Base-by-base conservation (phyloP, 768 basidiomycete species). In the Phlebiopsis flavidoalba region DNA sequence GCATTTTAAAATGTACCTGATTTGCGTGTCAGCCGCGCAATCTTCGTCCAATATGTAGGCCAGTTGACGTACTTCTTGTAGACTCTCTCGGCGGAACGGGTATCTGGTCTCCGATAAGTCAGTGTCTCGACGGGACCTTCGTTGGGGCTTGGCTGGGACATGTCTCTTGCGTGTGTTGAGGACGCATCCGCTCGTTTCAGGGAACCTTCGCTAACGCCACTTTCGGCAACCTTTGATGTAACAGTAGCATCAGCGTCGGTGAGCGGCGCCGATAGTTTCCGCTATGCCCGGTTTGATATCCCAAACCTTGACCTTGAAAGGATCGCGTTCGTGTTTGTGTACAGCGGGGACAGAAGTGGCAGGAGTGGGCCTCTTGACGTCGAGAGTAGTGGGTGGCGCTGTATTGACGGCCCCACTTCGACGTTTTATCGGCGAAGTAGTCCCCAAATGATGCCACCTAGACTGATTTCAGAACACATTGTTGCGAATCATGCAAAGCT, bases 391-490 rank as follows among this genome's bases (percentile, higher is more conserved):
- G 47, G 37, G 57, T 22, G 31, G 26, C 45, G 37, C 40, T 43
- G 40, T 60, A 60, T 31, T 6, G 64, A 55, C 53, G 17, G 52
- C 26, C 15, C 14, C 35, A 3, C 19, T 26, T n/a, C 36, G 37
- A 11, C 71, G 73, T 57, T 40, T 77, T 77, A 66, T 89, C 87
- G 0, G 84, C 83, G 61, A 89, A 88, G 70, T 79, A 89, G 70
- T 90, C 87, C 12, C 89, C 89, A 63, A 88, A 89, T 21, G 81
- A 85, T 17, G 87, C 87, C 8, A 88, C 79, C 79, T 77, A 51
- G 24, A 43, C 3, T 8, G 8, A 40, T 10, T 31, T 36, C 59
- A 24, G 48, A 22, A 51, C 36, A 26, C 2, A 31, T 21, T 37
- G 57, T 17, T 5, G 14, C 31, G 61, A 57, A 48, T 59, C 62